Evolutionary conservation across 164 flowering plant species (phyloP).

Genomic region (Liriodendron chinense): DNA sequence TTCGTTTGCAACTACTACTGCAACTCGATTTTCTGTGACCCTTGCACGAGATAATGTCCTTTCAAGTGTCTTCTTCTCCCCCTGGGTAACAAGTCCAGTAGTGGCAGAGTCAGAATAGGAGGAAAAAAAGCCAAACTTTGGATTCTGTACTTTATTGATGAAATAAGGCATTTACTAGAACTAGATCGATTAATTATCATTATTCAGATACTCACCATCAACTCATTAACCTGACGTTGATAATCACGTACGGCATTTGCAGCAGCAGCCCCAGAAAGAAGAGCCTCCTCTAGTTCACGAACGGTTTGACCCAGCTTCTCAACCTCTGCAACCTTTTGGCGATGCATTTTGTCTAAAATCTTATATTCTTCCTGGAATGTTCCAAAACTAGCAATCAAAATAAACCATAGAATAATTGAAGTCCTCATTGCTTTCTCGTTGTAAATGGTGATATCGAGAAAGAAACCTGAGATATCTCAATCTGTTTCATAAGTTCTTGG

Average conservation of each 20-base stretch:
- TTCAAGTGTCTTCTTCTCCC: slow-evolving; percentile 20
- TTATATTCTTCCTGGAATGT: slow-evolving; percentile 17
- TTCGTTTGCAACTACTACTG: slow-evolving; percentile 24
- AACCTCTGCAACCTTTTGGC: slow-evolving; percentile 12
- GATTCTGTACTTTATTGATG: not conserved
- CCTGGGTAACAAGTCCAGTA: slow-evolving; percentile 7
- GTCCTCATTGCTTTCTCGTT: not conserved
- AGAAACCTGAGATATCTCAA: slow-evolving; percentile 24
- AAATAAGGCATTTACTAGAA: not conserved
- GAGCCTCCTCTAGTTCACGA: slow-evolving; percentile 19
- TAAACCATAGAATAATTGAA: not conserved
- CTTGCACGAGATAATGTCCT: slow-evolving; percentile 18
- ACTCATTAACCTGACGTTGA: slow-evolving; percentile 11
- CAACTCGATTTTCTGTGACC: slow-evolving; percentile 22
- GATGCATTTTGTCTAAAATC: slow-evolving; percentile 15
- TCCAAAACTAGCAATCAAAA: not conserved
- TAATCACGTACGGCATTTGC: slow-evolving; percentile 20
- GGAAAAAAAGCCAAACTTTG: no score
- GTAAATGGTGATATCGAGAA: not conserved
- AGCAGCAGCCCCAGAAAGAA: slow-evolving; percentile 25
- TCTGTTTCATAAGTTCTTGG: slow-evolving; percentile 28
- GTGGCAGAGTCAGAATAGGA: not conserved
- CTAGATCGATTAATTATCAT: not conserved
- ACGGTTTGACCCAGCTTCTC: slow-evolving; percentile 17
- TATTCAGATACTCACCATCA: slow-evolving; percentile 7